Percentiles rank a stretch among this genome's conserved stretches.
Conservation (phyloP, 352 stramenopile genomes). For the Elongisporangium anandrum region DNA sequence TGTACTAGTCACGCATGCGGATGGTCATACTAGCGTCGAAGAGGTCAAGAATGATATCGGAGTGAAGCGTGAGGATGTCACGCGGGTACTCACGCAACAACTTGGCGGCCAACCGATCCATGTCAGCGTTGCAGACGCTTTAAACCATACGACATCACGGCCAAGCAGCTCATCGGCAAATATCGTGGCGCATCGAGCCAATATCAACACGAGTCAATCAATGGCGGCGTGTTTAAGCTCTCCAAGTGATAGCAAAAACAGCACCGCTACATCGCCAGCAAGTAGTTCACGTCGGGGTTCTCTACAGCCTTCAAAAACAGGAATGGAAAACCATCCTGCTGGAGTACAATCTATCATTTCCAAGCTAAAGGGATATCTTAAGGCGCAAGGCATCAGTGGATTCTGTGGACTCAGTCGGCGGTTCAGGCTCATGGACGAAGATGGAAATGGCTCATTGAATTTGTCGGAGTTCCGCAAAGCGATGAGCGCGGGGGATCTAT, state of each 20-base stretch:
- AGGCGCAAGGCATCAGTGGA: conserved; percentile 53
- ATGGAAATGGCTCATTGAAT: conserved; percentile 67
- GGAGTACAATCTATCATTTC: conserved; percentile 59
- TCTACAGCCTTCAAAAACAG: not conserved
- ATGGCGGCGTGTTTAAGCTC: conserved; percentile 51
- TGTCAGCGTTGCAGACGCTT: conserved; percentile 44
- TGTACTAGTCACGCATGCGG: conserved; percentile 56
- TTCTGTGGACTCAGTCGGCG: conserved; percentile 75
- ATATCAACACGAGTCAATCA: conserved; percentile 45
- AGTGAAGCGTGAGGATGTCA: conserved; percentile 22
- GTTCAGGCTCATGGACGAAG: conserved; percentile 76
- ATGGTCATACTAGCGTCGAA: conserved; percentile 42
- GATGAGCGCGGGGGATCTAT: conserved; percentile 48
- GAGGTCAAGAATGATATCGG: conserved; percentile 46
- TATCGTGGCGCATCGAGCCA: conserved; percentile 21
- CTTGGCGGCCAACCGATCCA: not conserved
- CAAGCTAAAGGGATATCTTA: conserved; percentile 39
- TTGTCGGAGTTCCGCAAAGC: conserved; percentile 73
- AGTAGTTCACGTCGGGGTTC: not conserved
- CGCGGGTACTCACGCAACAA: conserved; percentile 17
- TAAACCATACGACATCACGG: conserved; percentile 43
- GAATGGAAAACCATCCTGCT: conserved; percentile 19
- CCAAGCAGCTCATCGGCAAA: conserved; percentile 5
- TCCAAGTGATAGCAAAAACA: not conserved
- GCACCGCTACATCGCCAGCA: not conserved